phyloP scores from a whole-genome alignment of 192 early-diverging fungal species.

The Coemansia sp. region DNA sequence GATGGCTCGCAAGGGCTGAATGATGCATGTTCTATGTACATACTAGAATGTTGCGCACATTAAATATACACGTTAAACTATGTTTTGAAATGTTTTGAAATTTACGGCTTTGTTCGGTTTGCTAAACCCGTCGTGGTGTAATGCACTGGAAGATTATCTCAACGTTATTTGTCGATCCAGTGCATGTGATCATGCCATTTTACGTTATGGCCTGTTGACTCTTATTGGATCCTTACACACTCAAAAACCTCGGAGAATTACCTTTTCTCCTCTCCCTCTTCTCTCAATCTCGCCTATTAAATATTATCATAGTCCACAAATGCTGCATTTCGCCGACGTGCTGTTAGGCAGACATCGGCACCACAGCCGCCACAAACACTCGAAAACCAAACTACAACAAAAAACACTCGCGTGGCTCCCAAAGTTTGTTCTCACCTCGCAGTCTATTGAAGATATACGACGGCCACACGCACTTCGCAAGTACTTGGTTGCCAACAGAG shows the following conservation, averaged over 20 bases:
- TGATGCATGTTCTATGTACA: slow-evolving; percentile 1
- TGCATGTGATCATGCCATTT: no score
- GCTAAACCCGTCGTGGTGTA: no score
- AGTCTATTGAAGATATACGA: slow-evolving; percentile 29
- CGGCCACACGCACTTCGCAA: slow-evolving; percentile 23
- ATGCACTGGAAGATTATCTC: no score
- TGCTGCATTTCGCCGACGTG: not conserved
- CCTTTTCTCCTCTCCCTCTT: no score
- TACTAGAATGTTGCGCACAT: slow-evolving; percentile 5
- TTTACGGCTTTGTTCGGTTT: no score
- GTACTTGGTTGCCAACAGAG: slow-evolving; percentile 12
- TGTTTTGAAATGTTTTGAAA: no score
- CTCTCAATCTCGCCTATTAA: no score
- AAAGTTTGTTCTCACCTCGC: slow-evolving; percentile 22
- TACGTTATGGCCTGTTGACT: no score
- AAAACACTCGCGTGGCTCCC: slow-evolving; percentile 24
- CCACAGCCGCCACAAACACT: not conserved
- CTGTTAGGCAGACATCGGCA: not conserved
- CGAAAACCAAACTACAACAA: slow-evolving; percentile 2
- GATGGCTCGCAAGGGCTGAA: not conserved
- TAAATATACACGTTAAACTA: not conserved
- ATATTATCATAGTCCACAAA: not conserved
- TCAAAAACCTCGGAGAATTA: no score
- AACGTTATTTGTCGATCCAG: no score
- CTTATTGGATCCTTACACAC: no score